These are phyloP conservation scores for Hanseniaspora clermontiae DNA, from an alignment of 805 yeast species.

Conservation along the genomic window DNA sequence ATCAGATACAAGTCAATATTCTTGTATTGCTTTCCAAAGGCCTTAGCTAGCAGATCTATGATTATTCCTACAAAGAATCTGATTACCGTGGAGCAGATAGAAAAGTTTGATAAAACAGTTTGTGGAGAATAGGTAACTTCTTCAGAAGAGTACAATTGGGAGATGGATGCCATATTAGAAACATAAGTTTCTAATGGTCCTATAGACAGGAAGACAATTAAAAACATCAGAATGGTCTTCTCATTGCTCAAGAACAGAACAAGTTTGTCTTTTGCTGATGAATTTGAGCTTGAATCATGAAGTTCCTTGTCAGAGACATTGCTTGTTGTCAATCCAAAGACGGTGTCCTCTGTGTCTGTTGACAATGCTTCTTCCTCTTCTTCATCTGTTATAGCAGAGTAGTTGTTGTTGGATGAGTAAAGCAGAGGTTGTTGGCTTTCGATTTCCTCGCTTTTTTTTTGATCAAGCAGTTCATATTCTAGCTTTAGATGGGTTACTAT, in stretches of 20 bases:
- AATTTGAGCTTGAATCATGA: background rate
- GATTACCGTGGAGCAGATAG: slow-evolving; percentile 44
- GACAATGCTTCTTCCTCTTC: slow-evolving; percentile 21
- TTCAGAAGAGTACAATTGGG: slow-evolving; percentile 26
- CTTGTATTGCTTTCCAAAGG: slow-evolving; percentile 13
- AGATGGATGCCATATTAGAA: slow-evolving; percentile 67
- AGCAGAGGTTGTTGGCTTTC: slow-evolving; percentile 19
- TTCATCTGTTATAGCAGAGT: slow-evolving; percentile 26
- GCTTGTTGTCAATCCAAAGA: slow-evolving; percentile 16
- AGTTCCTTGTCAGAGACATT: slow-evolving; percentile 21
- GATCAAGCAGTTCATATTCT: slow-evolving; percentile 10
- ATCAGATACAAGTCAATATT: slow-evolving; percentile 27
- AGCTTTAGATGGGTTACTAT: slow-evolving; percentile 40
- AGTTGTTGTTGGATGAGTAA: slow-evolving; percentile 20
- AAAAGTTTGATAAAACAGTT: slow-evolving; percentile 14
- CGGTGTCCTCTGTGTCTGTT: background rate
- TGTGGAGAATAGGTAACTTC: slow-evolving; percentile 18
- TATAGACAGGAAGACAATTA: slow-evolving; percentile 50
- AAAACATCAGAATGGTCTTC: slow-evolving; percentile 33
- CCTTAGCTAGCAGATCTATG: slow-evolving; percentile 44
- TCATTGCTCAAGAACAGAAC: slow-evolving; percentile 13
- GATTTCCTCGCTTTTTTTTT: slow-evolving; percentile 16
- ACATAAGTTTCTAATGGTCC: slow-evolving; percentile 82
- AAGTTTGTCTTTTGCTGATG: slow-evolving; percentile 14
- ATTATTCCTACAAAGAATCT: slow-evolving; percentile 55